Evolutionary conservation across 768 basidiomycete species (phyloP), one percentile per base, ranked within the genome.

Genomic region (Mycena olivaceomarginata): DNA sequence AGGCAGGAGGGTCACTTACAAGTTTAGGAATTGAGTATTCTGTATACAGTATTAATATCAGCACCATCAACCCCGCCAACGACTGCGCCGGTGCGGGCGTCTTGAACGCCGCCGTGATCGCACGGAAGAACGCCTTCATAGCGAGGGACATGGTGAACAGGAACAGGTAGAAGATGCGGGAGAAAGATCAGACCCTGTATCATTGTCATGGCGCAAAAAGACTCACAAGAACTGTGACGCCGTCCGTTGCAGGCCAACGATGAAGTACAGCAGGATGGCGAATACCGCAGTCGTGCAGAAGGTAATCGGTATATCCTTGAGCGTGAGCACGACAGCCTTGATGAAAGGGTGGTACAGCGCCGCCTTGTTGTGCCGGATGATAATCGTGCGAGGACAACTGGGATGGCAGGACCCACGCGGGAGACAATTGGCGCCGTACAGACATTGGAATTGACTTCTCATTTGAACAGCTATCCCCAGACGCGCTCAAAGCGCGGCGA

Each of bases 91-190:
- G 89, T 10, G 91, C 92, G 1, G 16, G 91, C 88, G 37, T 89
- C 86, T 86, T 86, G 79, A 91, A 89, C 7, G 85, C 85, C 0
- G 92, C 90, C 0, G 91, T 89, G 2, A 92, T 79, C 0, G 88
- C 85, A 16, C 93, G 88, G 90, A 94, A 95, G 86, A 92, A 90
- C 0, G 90, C 90, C 81, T 92, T 92, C 88, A 94, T 92, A 20
- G 91, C 85, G 51, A 94, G 70, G 48, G 91, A 87, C 77, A 90
- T 88, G 15, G 85, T 81, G 72, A 88, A 88, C 39, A 88, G 76
- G 65, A 90, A 87, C 46, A 94, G 80, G 82, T 88, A 85, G 82
- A 90, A 89, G 70, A 86, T 87, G 80, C 91, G 91, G 75, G 8
- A 8, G 4, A 16, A 8, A 12, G 63, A 13, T 75, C 46, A 37